Percentiles rank a stretch among this genome's conserved stretches.
phyloP scores from a whole-genome alignment of 2,329 filamentous ascomycete species.

The Podosphaera fusca region DNA sequence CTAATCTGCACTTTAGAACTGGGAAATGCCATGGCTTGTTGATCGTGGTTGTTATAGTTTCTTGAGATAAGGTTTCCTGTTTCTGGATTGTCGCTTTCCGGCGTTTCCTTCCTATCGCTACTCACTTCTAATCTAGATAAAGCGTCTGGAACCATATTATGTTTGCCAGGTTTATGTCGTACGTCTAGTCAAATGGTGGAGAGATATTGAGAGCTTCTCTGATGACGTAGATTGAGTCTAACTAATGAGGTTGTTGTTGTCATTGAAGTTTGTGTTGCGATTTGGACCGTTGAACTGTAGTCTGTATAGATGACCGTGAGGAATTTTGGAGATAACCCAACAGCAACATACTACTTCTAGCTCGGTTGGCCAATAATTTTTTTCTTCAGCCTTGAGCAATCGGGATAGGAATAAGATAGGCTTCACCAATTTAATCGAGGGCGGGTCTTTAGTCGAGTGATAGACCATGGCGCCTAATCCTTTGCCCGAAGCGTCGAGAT shows the following conservation, averaged over 20 bases:
- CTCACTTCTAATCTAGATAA: not conserved
- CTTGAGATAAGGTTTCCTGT: too few relatives aligned
- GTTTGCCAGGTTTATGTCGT: not conserved
- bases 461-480: not conserved
- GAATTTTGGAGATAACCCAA: not conserved
- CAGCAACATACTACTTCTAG: not conserved
- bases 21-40: not conserved
- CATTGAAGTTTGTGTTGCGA: too few relatives aligned
- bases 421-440: not conserved
- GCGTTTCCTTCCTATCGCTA: too few relatives aligned
- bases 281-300: too few relatives aligned
- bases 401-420: not conserved
- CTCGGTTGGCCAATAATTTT: not conserved
- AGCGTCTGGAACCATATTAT: not conserved
- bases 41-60: too few relatives aligned
- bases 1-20: not conserved
- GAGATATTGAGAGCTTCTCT: too few relatives aligned
- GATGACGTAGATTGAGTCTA: too few relatives aligned
- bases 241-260: too few relatives aligned
- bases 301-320: too few relatives aligned
- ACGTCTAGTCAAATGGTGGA: not conserved
- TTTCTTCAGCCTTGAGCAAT: not conserved
- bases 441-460: not conserved
- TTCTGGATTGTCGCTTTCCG: too few relatives aligned
- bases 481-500: not conserved